These are phyloP conservation scores for Zymoseptoria crescenta DNA, from an alignment of 2,329 filamentous ascomycete species.

Conservation along the genomic window DNA sequence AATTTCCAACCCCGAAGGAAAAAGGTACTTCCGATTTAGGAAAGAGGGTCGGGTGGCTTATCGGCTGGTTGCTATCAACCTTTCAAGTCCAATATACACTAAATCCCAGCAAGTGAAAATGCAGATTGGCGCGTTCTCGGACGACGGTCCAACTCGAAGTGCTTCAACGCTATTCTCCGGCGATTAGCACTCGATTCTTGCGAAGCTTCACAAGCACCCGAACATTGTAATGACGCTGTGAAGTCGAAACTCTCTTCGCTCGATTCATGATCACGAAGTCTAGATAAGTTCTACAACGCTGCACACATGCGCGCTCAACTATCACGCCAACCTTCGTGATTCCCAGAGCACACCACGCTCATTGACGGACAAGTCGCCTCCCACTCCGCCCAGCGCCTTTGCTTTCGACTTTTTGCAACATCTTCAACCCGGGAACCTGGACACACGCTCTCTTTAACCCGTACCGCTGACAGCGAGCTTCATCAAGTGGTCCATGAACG, in stretches of 20 bases:
- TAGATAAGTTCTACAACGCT: not conserved
- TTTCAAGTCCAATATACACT: no score
- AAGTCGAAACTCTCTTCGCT: not conserved
- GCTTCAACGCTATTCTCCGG: not conserved
- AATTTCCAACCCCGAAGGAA: not conserved
- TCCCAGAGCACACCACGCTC: not conserved
- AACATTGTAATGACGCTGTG: not conserved
- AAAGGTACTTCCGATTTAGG: not conserved
- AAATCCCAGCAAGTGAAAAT: no score
- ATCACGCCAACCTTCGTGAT: not conserved
- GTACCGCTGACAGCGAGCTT: slow-evolving; percentile 52
- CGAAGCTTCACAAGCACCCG: not conserved
- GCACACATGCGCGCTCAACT: not conserved
- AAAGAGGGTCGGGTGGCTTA: not conserved
- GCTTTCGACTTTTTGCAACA: not conserved
- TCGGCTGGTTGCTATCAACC: not conserved
- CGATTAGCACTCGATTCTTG: not conserved
- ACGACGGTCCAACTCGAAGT: no score
- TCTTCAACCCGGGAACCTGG: not conserved
- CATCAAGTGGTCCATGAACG: slow-evolving; percentile 99
- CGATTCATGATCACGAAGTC: not conserved
- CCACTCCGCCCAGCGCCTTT: not conserved
- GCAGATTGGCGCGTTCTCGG: no score
- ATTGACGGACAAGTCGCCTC: not conserved
- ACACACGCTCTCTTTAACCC: slow-evolving; percentile 14